Percentiles rank a stretch among this genome's conserved stretches.
Conservation (phyloP, 306 rosid genomes). For the Cyclanthera cordifolia region DNA sequence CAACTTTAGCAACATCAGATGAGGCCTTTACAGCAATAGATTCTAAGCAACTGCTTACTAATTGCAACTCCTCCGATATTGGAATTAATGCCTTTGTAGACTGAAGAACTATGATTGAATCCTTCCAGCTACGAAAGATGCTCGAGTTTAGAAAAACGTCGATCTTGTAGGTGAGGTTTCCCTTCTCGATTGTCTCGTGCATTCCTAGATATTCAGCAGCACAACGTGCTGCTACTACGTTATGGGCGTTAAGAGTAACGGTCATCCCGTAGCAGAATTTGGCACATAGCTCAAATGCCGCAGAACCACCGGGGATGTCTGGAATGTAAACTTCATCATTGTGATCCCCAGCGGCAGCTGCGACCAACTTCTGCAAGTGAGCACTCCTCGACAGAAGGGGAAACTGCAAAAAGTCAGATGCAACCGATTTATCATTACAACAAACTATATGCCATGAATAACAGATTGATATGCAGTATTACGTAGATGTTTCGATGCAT, state of each 20-base stretch:
- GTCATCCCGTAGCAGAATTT: conserved; percentile 94
- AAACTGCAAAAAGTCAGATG: conserved; percentile 42
- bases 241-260: conserved; percentile 86
- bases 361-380: conserved; percentile 58
- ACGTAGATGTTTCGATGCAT: too few relatives aligned
- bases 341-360: conserved; percentile 21
- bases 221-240: conserved; percentile 59
- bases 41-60: conserved; percentile 59
- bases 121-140: conserved; percentile 95
- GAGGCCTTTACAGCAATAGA: conserved; percentile 69
- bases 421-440: conserved; percentile 18
- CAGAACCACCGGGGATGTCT: conserved; percentile 80
- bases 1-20: conserved; percentile 64
- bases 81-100: conserved; percentile 53
- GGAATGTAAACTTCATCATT: conserved; percentile 49
- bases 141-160: conserved; percentile 85
- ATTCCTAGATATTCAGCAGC: conserved; percentile 93
- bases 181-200: conserved; percentile 78
- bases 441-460: too few relatives aligned
- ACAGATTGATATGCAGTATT: too few relatives aligned
- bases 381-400: conserved; percentile 93
- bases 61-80: conserved; percentile 61
- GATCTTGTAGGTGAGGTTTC: conserved; percentile 86
- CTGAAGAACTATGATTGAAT: conserved; percentile 89
- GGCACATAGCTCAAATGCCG: conserved; percentile 87